Conservation (phyloP, 2,329 filamentous ascomycete genomes). For the Cercospora sp. region DNA sequence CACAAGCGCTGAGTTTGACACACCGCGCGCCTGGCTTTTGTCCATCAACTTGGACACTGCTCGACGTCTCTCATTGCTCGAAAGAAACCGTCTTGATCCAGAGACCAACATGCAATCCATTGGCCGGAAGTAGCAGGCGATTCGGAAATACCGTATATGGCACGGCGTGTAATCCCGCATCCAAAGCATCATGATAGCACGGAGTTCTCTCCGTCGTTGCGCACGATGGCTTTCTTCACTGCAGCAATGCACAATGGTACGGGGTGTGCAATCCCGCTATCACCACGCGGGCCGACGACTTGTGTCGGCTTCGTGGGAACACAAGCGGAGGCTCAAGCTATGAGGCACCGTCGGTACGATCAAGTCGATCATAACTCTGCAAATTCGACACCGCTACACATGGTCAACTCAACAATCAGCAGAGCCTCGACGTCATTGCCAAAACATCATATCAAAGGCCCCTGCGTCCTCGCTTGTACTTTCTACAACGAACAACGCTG, state of each 20-base stretch:
- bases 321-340: not conserved
- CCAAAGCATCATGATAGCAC: not conserved
- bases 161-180: not conserved
- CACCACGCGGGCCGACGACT: not conserved
- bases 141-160: not conserved
- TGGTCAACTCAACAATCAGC: not conserved
- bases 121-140: not conserved
- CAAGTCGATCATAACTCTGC: not conserved
- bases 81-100: not conserved
- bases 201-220: not conserved
- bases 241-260: not conserved
- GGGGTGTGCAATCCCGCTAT: not conserved
- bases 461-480: not conserved
- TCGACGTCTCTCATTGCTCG: not conserved
- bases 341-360: not conserved
- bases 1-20: not conserved
- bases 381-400: not conserved
- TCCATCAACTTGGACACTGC: not conserved
- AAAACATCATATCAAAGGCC: not conserved
- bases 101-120: not conserved
- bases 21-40: not conserved
- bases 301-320: not conserved
- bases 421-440: not conserved
- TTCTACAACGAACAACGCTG: not conserved
- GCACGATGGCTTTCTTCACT: not conserved